Percentiles rank a stretch among this genome's conserved stretches.
Conservation (phyloP, 768 basidiomycete species). For the Rubroboletus pulcherrimus region DNA sequence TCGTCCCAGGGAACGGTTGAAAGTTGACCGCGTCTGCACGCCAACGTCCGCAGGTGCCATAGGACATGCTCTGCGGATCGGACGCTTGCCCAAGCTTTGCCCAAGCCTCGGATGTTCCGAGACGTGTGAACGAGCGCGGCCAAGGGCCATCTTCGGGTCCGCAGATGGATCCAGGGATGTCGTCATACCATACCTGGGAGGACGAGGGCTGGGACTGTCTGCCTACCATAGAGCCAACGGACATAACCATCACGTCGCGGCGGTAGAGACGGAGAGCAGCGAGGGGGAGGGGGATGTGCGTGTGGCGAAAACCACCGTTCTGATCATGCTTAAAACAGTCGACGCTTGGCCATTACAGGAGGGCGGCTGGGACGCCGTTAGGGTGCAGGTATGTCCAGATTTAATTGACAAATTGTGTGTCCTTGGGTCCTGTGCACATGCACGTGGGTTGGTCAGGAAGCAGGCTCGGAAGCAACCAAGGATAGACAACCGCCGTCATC, state of each 20-base stretch:
- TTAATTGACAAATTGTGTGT: conserved; percentile 20
- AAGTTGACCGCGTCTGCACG: conserved; percentile 64
- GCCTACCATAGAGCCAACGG: conserved; percentile 15
- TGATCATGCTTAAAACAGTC: conserved; percentile 27
- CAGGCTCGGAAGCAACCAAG: conserved; percentile 7
- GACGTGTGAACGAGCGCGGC: conserved; percentile 55
- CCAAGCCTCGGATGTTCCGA: conserved; percentile 53
- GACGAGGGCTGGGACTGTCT: conserved; percentile 15
- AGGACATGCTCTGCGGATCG: conserved; percentile 44
- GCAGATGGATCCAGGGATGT: conserved; percentile 60
- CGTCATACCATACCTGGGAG: conserved; percentile 51
- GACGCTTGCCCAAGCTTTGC: conserved; percentile 47
- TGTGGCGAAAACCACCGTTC: conserved; percentile 5
- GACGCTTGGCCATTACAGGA: conserved; percentile 27
- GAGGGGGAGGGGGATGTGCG: not conserved
- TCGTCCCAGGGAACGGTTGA: conserved; percentile 52
- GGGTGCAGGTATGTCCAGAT: conserved; percentile 19
- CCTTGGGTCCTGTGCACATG: conserved; percentile 18
- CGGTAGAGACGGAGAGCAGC: not conserved
- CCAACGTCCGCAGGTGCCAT: conserved; percentile 36
- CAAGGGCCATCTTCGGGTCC: conserved; percentile 63
- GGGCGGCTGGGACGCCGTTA: conserved; percentile 15
- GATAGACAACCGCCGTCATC: conserved; percentile 11
- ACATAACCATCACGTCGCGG: conserved; percentile 14
- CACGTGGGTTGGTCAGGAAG: conserved; percentile 25